Evolutionary conservation across 371 early-diverging fungal genomes (phyloP), one percentile per base, ranked within the genome.

Genomic region (Funneliformis caledonium): DNA sequence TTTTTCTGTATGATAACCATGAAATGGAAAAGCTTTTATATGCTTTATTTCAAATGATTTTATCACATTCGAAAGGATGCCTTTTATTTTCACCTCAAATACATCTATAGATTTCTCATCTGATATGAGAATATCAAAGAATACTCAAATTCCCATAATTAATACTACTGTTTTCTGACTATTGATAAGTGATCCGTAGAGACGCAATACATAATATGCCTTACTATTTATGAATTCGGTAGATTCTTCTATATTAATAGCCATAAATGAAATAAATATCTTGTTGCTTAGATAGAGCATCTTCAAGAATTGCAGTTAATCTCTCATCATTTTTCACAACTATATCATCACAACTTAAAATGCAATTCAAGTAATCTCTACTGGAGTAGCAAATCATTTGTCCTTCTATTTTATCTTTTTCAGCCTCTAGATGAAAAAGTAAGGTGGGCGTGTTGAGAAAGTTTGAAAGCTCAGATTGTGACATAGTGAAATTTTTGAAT

Each of bases 211-310:
- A 59, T 74, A 74, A 59, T 19, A 10, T 9, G 52, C 1, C 1
- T 14, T 56, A 22, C 19, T 6, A 60, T 75, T 75, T 61, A 75
- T 75, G 37, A 33, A 75, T 75, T 75, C 4, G 19, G 52, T 75
- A 60, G 33, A 72, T 72, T 72, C 72, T 2, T 72, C 72, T 69
- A 72, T 72, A 72, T 33, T 48, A 72, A 37, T 45, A 43, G 72
- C 1, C 72, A 72, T 72, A 45, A 33, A 72, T 42, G 72, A 42
- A 72, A n/a, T 72, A 72, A 48, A 45, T 45, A 72, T 72, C n/a
- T 1, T 45, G 26, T 26, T 26, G 26, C 0, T 26, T 26, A 26
- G 0, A 26, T 26, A 26, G 0, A 26, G 26, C 26, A 26, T 26
- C 26, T 26, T 26, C 26, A 26, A 26, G 26, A 26, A 26, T 26